Evolutionary conservation across 192 early-diverging fungal genomes (phyloP), one percentile per base, ranked within the genome.

Genomic region (Linnemannia hyalina): DNA sequence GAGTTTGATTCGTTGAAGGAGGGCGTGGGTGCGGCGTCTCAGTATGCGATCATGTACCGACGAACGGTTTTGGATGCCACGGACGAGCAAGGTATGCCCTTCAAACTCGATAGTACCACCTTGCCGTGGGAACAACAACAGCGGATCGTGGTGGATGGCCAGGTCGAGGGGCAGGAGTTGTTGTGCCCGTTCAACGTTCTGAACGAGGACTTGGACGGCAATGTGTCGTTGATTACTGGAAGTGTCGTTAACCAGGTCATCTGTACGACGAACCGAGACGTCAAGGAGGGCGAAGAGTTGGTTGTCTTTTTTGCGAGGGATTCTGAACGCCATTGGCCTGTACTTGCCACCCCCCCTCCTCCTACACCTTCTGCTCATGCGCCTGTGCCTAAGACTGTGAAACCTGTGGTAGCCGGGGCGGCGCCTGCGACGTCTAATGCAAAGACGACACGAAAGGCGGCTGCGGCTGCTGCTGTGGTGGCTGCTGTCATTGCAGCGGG

Each of bases 131-230:
- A 52, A 6, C 49, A 52, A 13, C 60, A 32, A 10, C 23, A 26
- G 10, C 55, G 26, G n/a, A 9, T 60, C 4, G n/a, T 60, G n/a
- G 60, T 65, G 26, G 60, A 65, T 9, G 60, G 60, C 3, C 60
- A 65, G 29, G 13, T 65, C 4, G 13, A 65, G 26, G 60, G 60
- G 23, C 26, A 65, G 26, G 60, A 65, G 6, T 79, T 94, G 72
- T 94, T 92, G 73, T 98, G 97, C 65, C 97, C 97, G 42, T 97
- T 98, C 78, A 96, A 98, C 81, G 97, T 95, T 82, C 96, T 98
- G 94, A 98, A 98, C 81, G 73, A 91, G 35, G 88, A 90, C 9
- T 82, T 85, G 38, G 89, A 91, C 32, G 91, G 90, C 7, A 96
- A 94, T 68, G 92, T 98, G 54, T 88, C 87, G 22, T 98, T 97